Conservation (phyloP, 768 basidiomycete species). For the Austroboletus festivus region DNA sequence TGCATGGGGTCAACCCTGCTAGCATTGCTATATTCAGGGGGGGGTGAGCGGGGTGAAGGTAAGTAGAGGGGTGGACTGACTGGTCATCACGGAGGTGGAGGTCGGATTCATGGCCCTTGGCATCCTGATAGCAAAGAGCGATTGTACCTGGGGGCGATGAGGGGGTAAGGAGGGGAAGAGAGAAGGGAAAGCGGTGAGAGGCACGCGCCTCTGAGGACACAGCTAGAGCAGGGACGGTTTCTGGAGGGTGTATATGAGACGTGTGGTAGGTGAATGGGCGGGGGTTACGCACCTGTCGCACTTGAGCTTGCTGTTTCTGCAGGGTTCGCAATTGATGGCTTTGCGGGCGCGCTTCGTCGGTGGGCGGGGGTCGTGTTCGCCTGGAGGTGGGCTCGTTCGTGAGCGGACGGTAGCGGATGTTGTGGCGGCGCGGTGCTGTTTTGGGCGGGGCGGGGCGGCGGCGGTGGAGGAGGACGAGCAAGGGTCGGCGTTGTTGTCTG, state of each 20-base stretch:
- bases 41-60: conserved; percentile 38
- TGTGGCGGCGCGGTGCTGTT: conserved; percentile 15
- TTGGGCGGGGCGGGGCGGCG: conserved; percentile 9
- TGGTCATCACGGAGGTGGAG: conserved; percentile 54
- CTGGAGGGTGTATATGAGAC: conserved; percentile 37
- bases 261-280: not conserved
- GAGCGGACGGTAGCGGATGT: conserved; percentile 43
- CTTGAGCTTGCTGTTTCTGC: conserved; percentile 83
- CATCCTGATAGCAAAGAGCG: conserved; percentile 77
- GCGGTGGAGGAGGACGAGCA: conserved; percentile 11
- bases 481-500: conserved; percentile 27
- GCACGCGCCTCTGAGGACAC: conserved; percentile 75
- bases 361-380: conserved; percentile 57
- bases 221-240: conserved; percentile 86
- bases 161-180: conserved; percentile 13
- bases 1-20: conserved; percentile 38
- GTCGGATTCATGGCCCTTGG: conserved; percentile 60
- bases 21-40: conserved; percentile 26
- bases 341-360: conserved; percentile 83
- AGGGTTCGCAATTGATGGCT: conserved; percentile 87
- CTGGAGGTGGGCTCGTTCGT: conserved; percentile 45
- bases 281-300: conserved; percentile 67
- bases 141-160: conserved; percentile 70
- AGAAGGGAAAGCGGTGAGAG: not conserved
- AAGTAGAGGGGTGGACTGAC: conserved; percentile 12